These are phyloP conservation scores for Trifolium dubium DNA, from an alignment of 306 rosid species.

Conservation along the genomic window DNA sequence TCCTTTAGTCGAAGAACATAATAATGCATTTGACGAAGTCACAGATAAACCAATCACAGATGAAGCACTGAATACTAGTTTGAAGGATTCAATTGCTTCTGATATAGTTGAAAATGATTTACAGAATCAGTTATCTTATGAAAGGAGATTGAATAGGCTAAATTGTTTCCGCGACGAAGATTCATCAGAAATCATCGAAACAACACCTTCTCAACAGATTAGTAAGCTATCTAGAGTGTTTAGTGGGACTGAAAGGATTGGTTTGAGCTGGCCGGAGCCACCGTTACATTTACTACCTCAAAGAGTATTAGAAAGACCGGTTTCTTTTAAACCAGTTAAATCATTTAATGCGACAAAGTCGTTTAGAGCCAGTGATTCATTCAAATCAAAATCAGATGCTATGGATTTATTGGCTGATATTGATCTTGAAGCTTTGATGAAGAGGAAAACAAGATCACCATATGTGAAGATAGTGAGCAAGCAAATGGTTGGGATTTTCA, in stretches of 20 bases:
- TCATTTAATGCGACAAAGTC: constrained; percentile 68
- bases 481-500: constrained; percentile 95
- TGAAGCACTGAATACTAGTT: constrained; percentile 34
- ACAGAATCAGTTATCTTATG: constrained; percentile 56
- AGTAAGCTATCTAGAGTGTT: constrained; percentile 64
- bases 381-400: constrained; percentile 61
- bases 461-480: constrained; percentile 89
- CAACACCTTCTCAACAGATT: constrained; percentile 45
- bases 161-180: constrained; percentile 60
- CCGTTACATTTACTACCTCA: constrained; percentile 69
- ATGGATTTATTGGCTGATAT: constrained; percentile 64
- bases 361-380: constrained; percentile 55
- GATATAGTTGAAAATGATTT: constrained; percentile 44
- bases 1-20: constrained; percentile 65
- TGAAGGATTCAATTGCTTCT: constrained; percentile 48
- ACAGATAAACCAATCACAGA: constrained; percentile 39
- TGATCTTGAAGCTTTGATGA: constrained; percentile 83
- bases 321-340: constrained; percentile 56
- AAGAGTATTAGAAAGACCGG: constrained; percentile 55
- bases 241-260: constrained; percentile 82
- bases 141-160: constrained; percentile 68
- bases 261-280: constrained; percentile 93
- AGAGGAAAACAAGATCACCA: constrained; percentile 70
- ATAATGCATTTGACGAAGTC: constrained; percentile 41
- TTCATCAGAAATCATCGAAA: constrained; percentile 38